phyloP scores from a whole-genome alignment of 805 yeast genomes.

The Lipomyces sp. region DNA sequence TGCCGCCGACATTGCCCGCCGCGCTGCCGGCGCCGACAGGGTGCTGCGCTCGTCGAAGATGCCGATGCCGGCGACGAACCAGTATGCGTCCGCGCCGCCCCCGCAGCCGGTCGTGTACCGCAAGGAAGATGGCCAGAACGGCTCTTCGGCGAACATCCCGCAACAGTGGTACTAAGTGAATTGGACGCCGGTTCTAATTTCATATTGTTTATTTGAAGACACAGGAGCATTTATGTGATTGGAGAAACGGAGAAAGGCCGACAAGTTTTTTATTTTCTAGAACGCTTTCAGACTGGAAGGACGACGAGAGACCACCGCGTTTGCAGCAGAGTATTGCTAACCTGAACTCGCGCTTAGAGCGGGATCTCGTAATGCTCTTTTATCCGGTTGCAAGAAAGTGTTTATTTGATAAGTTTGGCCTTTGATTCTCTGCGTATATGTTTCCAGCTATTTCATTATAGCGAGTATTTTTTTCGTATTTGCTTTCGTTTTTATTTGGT shows the following conservation, averaged over 20 bases:
- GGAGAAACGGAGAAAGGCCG: too few species aligned
- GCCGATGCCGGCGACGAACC: not conserved
- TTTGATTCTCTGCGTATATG: not conserved
- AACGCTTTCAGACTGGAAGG: too few species aligned
- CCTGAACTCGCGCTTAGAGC: too few species aligned
- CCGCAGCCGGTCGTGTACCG: slow-evolving; percentile 13
- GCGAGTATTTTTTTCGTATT: not conserved
- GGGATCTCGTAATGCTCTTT: too few species aligned
- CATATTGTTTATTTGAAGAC: not conserved
- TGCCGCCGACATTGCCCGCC: slow-evolving; percentile 20
- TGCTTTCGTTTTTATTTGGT: not conserved
- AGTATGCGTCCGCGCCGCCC: slow-evolving; percentile 4
- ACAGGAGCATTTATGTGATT: not conserved
- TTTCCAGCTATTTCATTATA: not conserved
- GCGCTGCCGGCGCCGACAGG: slow-evolving; percentile 23
- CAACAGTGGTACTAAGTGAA: slow-evolving; percentile 26
- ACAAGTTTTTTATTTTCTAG: too few species aligned
- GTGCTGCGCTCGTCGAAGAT: slow-evolving; percentile 14
- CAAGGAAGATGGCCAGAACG: slow-evolving; percentile 9
- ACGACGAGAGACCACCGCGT: too few species aligned
- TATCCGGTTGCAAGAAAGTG: too few species aligned
- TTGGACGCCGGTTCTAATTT: not conserved
- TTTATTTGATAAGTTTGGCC: too few species aligned
- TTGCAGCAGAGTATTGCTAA: too few species aligned
- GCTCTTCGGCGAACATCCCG: slow-evolving; percentile 19